Evolutionary conservation across 441 rosid species (phyloP).

Genomic region (Iberis amara): DNA sequence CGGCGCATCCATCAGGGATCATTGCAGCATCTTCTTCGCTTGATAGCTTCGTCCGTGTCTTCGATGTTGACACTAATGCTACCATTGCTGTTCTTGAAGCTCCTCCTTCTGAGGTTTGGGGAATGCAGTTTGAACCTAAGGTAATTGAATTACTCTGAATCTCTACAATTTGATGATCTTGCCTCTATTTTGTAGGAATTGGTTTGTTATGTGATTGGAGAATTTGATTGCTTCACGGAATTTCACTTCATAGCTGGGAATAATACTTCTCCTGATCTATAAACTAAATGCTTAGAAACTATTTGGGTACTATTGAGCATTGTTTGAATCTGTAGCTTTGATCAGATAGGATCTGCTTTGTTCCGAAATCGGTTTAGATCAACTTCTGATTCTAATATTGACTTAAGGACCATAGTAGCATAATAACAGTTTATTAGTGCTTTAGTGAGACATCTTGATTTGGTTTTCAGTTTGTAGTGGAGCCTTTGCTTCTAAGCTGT

Average conservation of each 20-base stretch:
- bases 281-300: neutral
- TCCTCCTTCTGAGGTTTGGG: constrained; percentile 97
- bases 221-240: constrained; percentile 2
- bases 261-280: neutral
- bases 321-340: constrained; percentile 13
- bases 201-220: neutral
- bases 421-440: neutral
- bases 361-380: neutral
- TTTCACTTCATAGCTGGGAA: constrained; percentile 2
- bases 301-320: neutral
- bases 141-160: constrained; percentile 26
- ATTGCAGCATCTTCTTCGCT: constrained; percentile 88
- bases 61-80: constrained; percentile 85
- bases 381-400: constrained; percentile 3
- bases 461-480: neutral
- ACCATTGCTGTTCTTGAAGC: constrained; percentile 84
- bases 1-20: constrained; percentile 90
- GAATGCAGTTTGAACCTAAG: constrained; percentile 88
- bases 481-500: too few relatives aligned
- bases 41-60: constrained; percentile 84
- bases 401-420: neutral
- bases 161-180: neutral
- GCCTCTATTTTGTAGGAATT: neutral
- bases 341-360: constrained; percentile 3
- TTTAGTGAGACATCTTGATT: constrained; percentile 3